Evolutionary conservation across 2,329 filamentous ascomycete species (phyloP), one percentile per base, ranked within the genome.

Genomic region (Fonsecaea pedrosoi): DNA sequence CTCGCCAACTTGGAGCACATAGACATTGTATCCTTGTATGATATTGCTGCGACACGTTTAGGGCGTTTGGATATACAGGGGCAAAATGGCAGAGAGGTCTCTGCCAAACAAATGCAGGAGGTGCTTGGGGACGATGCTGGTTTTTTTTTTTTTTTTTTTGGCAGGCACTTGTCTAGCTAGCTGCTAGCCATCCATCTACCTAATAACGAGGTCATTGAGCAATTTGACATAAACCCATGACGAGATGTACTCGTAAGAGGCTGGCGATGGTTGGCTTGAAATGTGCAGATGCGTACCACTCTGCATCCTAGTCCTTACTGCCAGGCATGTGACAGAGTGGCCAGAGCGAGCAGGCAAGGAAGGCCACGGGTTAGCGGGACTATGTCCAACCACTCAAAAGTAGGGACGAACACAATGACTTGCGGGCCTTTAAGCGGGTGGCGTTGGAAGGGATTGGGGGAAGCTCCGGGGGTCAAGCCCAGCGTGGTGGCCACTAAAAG

Each of bases 11-110:
- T 53, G 34, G 42, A 54, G 48, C 48, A 61, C 45, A 61, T 61
- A 54, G 48, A 61, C 45, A 54, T 61, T 54, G 48, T 45, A 61
- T n/a, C 48, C 45, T 54, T 61, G 59, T 61, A 61, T 45, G 59
- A 61, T 54, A 61, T 61, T 61, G 45, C 48, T 38, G 48, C 13
- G 48, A 21, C 45, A 42, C 45, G 40, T 21, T 54, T 35, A 30
- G 30, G 59, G 59, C 40, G 59, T 54, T 60, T 61, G 59, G 59
- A 54, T 54, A 30, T 18, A 37, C 59, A 54, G 21, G 21, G 48
- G 37, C 59, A 42, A 54, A 50, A 61, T n/a, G 45, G 35, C 54
- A 54, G 48, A 54, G 32, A 13, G n/a, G 40, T 45, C 40, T 13
- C 40, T 45, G 15, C 40, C 40, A 45, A 15, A 45, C 40, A n/a